phyloP scores from a whole-genome alignment of 2,329 filamentous ascomycete genomes.

The Lasiodiplodia sp. region DNA sequence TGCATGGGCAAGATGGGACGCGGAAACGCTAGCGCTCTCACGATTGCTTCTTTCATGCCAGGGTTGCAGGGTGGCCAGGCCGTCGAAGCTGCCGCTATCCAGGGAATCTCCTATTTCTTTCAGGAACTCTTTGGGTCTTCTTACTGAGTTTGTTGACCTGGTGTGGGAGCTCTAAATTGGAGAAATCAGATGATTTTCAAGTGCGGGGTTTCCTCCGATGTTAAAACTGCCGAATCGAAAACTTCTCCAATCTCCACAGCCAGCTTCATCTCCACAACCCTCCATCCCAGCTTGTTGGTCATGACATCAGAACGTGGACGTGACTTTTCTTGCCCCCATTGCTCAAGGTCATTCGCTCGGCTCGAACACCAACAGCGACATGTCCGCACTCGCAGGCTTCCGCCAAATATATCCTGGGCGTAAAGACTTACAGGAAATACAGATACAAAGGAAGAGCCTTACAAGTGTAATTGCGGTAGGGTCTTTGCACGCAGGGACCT shows the following conservation, averaged over 20 bases:
- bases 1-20: not conserved
- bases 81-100: not conserved
- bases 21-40: not conserved
- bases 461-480: constrained; percentile 39
- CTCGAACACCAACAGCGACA: constrained; percentile 41
- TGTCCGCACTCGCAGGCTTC: constrained; percentile 40
- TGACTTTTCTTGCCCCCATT: not conserved
- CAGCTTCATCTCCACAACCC: too few relatives aligned
- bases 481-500: constrained; percentile 41
- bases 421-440: constrained; percentile 20
- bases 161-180: too few relatives aligned
- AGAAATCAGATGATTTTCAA: too few relatives aligned
- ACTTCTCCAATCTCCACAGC: too few relatives aligned
- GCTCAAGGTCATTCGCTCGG: constrained; percentile 1
- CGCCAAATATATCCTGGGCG: constrained; percentile 27
- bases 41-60: not conserved
- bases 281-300: not conserved
- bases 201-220: too few relatives aligned
- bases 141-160: too few relatives aligned
- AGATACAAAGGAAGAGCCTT: constrained; percentile 44
- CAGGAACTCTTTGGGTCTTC: too few relatives aligned
- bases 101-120: too few relatives aligned
- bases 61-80: not conserved
- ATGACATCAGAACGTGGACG: not conserved
- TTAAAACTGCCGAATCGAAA: too few relatives aligned